Percentiles rank a stretch among this genome's conserved stretches.
phyloP scores from a whole-genome alignment of 148 eudicot genomes.

The Fallopia convolvulus region DNA sequence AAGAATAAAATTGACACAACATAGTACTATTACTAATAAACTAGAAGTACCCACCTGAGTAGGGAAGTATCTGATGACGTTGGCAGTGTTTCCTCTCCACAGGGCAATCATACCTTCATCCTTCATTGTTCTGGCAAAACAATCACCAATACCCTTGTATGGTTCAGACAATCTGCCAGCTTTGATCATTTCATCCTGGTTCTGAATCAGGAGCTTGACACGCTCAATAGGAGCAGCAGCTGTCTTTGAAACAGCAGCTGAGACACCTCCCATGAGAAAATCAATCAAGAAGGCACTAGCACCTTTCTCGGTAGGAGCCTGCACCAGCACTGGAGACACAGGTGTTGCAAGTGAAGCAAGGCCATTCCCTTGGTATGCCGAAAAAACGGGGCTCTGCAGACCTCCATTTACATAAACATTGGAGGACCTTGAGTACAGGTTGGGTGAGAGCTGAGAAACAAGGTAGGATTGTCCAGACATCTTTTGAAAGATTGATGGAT shows the following conservation, averaged over 20 bases:
- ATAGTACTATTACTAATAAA: not conserved
- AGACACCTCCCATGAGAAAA: constrained; percentile 74
- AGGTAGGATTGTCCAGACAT: constrained; percentile 35
- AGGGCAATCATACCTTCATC: constrained; percentile 69
- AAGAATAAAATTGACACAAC: not conserved
- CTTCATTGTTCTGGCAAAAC: constrained; percentile 61
- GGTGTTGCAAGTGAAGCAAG: constrained; percentile 20
- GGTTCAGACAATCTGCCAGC: constrained; percentile 65
- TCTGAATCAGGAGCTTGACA: constrained; percentile 68
- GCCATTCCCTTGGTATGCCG: constrained; percentile 16
- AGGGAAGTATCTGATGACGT: constrained; percentile 85
- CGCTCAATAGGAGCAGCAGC: constrained; percentile 87
- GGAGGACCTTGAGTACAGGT: constrained; percentile 25
- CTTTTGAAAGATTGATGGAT: constrained; percentile 36
- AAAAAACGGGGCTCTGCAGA: constrained; percentile 22
- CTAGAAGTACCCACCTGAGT: constrained; percentile 44
- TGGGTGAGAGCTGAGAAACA: constrained; percentile 31
- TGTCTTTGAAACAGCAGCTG: constrained; percentile 64
- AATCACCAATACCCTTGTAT: constrained; percentile 61
- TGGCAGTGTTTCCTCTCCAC: constrained; percentile 76
- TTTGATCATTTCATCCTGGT: constrained; percentile 77
- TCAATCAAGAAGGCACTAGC: constrained; percentile 36
- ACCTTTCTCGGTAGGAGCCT: constrained; percentile 40
- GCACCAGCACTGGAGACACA: constrained; percentile 33
- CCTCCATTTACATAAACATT: constrained; percentile 26